Conservation (phyloP, 1,284 basidiomycete genomes). For the Marasmius tenuissimus region DNA sequence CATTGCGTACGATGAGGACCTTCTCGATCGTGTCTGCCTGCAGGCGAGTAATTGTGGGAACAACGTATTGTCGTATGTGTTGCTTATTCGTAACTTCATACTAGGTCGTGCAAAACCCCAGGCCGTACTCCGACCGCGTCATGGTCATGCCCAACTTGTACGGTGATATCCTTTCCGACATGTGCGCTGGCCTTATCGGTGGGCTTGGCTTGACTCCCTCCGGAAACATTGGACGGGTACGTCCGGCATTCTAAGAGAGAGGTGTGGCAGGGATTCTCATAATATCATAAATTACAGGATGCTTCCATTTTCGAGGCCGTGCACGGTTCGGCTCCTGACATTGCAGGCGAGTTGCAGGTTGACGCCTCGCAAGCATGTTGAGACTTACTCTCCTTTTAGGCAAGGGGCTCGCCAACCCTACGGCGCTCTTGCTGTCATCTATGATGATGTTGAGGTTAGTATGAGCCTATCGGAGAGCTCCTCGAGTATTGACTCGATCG, state of each 20-base stretch:
- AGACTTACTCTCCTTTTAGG: slow-evolving; percentile 41
- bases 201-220: slow-evolving; percentile 98
- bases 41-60: slow-evolving; percentile 50
- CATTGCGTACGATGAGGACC: slow-evolving; percentile 95
- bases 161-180: slow-evolving; percentile 97
- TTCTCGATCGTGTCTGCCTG: slow-evolving; percentile 95
- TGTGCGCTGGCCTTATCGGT: slow-evolving; percentile 98
- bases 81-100: slow-evolving; percentile 7
- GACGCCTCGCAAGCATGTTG: slow-evolving; percentile 25
- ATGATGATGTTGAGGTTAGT: slow-evolving; percentile 94
- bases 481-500: background rate
- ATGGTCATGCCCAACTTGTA: slow-evolving; percentile 99
- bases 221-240: slow-evolving; percentile 93
- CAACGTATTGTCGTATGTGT: background rate
- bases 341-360: slow-evolving; percentile 56
- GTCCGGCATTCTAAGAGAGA: slow-evolving; percentile 18
- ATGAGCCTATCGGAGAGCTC: background rate
- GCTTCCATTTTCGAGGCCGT: slow-evolving; percentile 99
- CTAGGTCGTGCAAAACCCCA: slow-evolving; percentile 89
- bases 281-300: slow-evolving; percentile 53
- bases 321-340: slow-evolving; percentile 93
- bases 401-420: slow-evolving; percentile 97
- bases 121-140: slow-evolving; percentile 93
- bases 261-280: background rate
- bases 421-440: slow-evolving; percentile 91